These are phyloP conservation scores for Aquilaria agallochum DNA, from an alignment of 441 rosid species.

Conservation along the genomic window DNA sequence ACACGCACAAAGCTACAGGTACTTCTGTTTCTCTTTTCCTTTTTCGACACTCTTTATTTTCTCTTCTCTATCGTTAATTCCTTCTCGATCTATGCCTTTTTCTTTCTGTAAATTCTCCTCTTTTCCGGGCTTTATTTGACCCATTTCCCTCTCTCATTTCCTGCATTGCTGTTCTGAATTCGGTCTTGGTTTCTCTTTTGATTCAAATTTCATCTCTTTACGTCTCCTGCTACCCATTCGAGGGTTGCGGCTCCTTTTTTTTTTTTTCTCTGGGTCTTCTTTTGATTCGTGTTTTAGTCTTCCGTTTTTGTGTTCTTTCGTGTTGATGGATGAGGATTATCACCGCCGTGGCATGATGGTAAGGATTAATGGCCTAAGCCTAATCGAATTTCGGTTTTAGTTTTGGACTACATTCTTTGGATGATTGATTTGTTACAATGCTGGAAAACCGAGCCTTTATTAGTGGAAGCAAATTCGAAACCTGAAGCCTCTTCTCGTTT, in stretches of 20 bases:
- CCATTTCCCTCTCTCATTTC: background rate
- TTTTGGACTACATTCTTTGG: too few relatives aligned
- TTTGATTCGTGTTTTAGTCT: conserved; percentile 1
- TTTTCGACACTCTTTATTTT: background rate
- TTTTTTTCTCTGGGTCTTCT: conserved; percentile 6
- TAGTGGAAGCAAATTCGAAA: too few relatives aligned
- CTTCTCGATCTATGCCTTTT: conserved; percentile 11
- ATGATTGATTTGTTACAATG: too few relatives aligned
- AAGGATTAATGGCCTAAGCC: conserved; percentile 13
- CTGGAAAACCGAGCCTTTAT: too few relatives aligned
- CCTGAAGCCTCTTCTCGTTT: too few relatives aligned
- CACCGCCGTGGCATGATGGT: conserved; percentile 48
- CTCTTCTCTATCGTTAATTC: background rate
- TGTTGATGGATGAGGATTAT: conserved; percentile 41
- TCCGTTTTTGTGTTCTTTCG: background rate
- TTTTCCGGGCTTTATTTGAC: background rate
- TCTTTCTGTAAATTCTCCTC: conserved; percentile 1
- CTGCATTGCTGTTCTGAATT: background rate
- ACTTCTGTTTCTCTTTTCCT: background rate
- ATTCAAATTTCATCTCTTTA: background rate
- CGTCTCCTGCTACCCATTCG: conserved; percentile 14
- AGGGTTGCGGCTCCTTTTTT: background rate
- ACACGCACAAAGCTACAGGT: conserved; percentile 3
- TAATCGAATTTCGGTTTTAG: too few relatives aligned
- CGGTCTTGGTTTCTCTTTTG: background rate